Conservation (phyloP, 2,329 filamentous ascomycete species). For the Xylariaceae sp. region DNA sequence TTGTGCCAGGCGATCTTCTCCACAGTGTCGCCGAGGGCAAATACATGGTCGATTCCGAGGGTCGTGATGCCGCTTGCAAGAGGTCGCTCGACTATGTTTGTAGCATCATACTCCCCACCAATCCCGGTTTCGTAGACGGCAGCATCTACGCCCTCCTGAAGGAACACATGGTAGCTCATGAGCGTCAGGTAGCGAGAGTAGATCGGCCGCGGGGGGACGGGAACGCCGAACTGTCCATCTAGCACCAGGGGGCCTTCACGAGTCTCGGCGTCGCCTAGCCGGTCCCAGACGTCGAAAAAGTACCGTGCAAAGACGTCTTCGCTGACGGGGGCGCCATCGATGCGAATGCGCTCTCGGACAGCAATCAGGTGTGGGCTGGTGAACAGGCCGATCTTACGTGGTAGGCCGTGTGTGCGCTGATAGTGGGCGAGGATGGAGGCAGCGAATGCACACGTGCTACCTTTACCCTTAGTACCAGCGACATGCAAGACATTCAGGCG, state of each 20-base stretch:
- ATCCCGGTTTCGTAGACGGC: slow-evolving; percentile 65
- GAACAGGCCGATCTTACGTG: slow-evolving; percentile 57
- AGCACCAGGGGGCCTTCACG: slow-evolving; percentile 26
- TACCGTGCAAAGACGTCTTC: slow-evolving; percentile 58
- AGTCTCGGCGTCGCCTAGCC: slow-evolving; percentile 39
- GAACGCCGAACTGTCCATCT: slow-evolving; percentile 30
- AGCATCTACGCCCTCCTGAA: slow-evolving; percentile 57
- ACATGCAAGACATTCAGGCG: slow-evolving; percentile 66
- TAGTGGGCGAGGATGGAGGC: slow-evolving; percentile 58
- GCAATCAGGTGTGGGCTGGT: slow-evolving; percentile 66
- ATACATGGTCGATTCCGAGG: slow-evolving; percentile 67
- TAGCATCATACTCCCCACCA: slow-evolving; percentile 65
- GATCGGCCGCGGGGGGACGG: slow-evolving; percentile 45
- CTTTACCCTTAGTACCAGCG: slow-evolving; percentile 74
- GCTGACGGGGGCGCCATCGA: slow-evolving; percentile 55
- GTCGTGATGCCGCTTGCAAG: slow-evolving; percentile 58
- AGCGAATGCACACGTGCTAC: slow-evolving; percentile 65
- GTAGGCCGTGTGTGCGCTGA: slow-evolving; percentile 34
- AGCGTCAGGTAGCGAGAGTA: slow-evolving; percentile 59
- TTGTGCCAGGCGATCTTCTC: slow-evolving; percentile 71
- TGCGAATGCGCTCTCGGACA: slow-evolving; percentile 63
- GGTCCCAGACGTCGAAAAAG: slow-evolving; percentile 66
- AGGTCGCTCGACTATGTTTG: slow-evolving; percentile 59
- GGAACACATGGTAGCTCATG: slow-evolving; percentile 48
- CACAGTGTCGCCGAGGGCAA: slow-evolving; percentile 57